Evolutionary conservation across 306 rosid genomes (phyloP), one percentile per base, ranked within the genome.

Genomic region (Pachyrhizus erosus): DNA sequence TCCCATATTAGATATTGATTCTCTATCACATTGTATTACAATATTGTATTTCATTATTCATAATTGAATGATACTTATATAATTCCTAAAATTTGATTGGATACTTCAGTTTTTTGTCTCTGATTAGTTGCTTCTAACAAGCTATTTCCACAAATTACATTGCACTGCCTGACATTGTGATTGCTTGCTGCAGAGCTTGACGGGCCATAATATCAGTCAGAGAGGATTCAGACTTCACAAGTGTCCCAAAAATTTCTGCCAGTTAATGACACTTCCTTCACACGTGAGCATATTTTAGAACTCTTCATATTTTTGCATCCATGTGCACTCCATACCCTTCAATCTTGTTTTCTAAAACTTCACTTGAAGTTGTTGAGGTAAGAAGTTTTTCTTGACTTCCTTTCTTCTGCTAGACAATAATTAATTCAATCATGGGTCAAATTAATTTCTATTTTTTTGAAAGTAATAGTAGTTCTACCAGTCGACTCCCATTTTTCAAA

Each of bases 281-380:
- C 82, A 70, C 75, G 80, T 93, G 73, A 88, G 66, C 45, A 87
- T n/a, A n/a, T n/a, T 93, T 1, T 90, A 86, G 84, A 93, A 91
- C 60, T 90, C 95, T 57, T 90, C 95, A 88, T 57, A 40, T 27
- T 91, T 91, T 81, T 95, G 97, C 52, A 93, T 93, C 45, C 12
- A 40, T 40, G 45, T 40, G 45, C 45, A 40, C 45, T 40, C 12
- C 45, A 40, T 40, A 40, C 45, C 45, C 31, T 60, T 89, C 81
- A 84, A 70, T 78, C 94, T 91, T 31, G 48, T 84, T 60, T 93
- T 87, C 65, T 87, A 87, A 9, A 91, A 88, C 74, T 91, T 20
- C 91, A 88, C 74, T 91, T 20, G 94, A 94, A 29, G 86, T 87
- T 70, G 94, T 95, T 70, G 91, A 86, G 93, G 95, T 91, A 66